These are phyloP conservation scores for Pharnaceum exiguum DNA, from an alignment of 148 eudicot genomes.

Conservation along the genomic window DNA sequence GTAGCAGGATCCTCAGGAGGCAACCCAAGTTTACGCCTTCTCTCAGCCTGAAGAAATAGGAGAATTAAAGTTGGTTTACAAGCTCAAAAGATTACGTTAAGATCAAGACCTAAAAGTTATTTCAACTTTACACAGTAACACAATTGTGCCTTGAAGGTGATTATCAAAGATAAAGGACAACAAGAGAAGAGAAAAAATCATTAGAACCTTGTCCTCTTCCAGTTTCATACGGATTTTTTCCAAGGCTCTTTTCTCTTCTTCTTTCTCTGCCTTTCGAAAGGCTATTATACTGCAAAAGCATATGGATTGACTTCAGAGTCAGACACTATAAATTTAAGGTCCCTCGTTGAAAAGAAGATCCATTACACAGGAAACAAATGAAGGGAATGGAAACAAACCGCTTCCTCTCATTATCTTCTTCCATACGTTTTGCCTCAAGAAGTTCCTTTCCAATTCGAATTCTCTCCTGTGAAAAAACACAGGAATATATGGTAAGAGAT, in stretches of 20 bases:
- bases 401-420: conserved; percentile 98
- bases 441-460: conserved; percentile 94
- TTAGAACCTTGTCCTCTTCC: conserved; percentile 96
- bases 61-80: not conserved
- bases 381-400: conserved; percentile 48
- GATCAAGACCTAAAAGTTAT: not conserved
- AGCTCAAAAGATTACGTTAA: not conserved
- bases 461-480: conserved; percentile 82
- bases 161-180: not conserved
- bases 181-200: conserved; percentile 5
- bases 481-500: too few relatives aligned
- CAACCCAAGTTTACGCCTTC: conserved; percentile 95
- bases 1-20: conserved; percentile 75
- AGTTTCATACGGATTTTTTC: conserved; percentile 81
- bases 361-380: conserved; percentile 14
- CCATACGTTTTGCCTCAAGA: conserved; percentile 96
- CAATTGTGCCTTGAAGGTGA: not conserved
- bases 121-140: not conserved
- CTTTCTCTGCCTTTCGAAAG: conserved; percentile 95
- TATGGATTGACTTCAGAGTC: not conserved
- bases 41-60: conserved; percentile 66
- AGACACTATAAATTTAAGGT: not conserved
- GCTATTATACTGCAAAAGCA: conserved; percentile 58
- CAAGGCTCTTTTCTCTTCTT: conserved; percentile 90
- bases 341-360: not conserved